Evolutionary conservation across 768 basidiomycete species (phyloP).

Genomic region (Mrakia frigida): DNA sequence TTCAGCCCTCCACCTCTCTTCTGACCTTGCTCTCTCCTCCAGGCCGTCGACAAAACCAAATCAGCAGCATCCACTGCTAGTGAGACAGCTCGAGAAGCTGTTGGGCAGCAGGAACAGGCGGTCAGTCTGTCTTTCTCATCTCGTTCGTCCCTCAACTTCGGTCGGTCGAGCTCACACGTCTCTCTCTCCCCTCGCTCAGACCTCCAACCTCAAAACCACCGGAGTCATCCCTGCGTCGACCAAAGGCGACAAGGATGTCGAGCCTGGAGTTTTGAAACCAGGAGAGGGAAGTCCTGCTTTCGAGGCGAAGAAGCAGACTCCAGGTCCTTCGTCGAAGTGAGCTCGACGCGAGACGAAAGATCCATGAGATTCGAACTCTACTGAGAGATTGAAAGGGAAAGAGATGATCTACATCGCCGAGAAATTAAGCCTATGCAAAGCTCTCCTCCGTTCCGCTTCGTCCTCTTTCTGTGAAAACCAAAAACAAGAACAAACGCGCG

Average conservation of each 20-base stretch:
- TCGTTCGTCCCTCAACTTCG: background rate
- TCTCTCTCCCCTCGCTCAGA: background rate
- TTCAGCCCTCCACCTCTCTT: background rate
- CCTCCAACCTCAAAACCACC: slow-evolving; percentile 3
- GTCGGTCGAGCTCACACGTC: background rate
- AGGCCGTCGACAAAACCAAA: too few species aligned
- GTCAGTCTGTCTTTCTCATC: too few species aligned
- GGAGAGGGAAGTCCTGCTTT: background rate
- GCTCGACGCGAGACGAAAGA: background rate
- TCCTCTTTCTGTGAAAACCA: slow-evolving; percentile 69
- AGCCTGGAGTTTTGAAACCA: background rate
- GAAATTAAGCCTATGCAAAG: slow-evolving; percentile 95
- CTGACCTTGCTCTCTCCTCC: background rate
- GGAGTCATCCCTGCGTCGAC: background rate
- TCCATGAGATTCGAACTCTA: background rate
- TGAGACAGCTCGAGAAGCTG: too few species aligned
- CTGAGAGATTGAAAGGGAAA: background rate
- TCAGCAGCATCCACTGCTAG: too few species aligned
- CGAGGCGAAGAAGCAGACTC: background rate
- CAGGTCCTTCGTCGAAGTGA: background rate
- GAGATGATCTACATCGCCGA: slow-evolving; percentile 63
- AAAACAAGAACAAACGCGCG: background rate
- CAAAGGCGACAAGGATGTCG: background rate
- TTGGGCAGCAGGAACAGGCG: too few species aligned
- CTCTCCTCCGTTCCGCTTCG: slow-evolving; percentile 77